phyloP scores from a whole-genome alignment of 192 early-diverging fungal genomes.

The Chytriomyces hyalinus region DNA sequence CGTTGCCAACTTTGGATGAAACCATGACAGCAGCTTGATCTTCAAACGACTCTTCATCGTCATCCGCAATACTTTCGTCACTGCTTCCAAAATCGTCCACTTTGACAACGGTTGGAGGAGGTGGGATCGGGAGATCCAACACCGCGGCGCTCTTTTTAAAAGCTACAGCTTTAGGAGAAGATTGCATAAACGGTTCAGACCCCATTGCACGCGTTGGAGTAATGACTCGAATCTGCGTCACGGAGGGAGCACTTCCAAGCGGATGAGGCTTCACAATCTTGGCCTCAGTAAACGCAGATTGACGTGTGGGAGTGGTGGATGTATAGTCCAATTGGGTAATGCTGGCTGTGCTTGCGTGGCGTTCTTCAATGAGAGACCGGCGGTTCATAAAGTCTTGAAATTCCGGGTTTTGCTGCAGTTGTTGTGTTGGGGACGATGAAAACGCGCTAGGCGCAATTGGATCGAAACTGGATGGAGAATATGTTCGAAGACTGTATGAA shows the following conservation, averaged over 20 bases:
- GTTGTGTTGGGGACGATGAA: not conserved
- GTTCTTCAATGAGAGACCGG: conserved; percentile 39
- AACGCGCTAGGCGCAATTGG: not conserved
- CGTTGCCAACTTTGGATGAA: not conserved
- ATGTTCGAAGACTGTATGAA: not conserved
- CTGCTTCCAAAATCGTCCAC: conserved; percentile 27
- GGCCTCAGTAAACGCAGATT: too few relatives aligned
- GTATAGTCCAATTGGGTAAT: not conserved
- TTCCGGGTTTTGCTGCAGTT: conserved; percentile 20
- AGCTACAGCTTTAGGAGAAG: not conserved
- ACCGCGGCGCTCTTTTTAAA: not conserved
- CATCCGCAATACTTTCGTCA: conserved; percentile 27
- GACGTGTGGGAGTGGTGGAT: not conserved
- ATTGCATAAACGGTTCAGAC: not conserved
- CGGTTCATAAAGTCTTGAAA: conserved; percentile 51
- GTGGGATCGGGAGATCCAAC: conserved; percentile 14
- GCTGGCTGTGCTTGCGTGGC: not conserved
- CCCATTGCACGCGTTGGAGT: conserved; percentile 6
- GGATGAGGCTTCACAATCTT: too few relatives aligned
- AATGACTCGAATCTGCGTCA: conserved; percentile 30
- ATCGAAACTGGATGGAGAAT: not conserved
- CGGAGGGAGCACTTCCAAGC: not conserved
- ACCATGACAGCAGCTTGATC: not conserved
- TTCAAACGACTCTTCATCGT: conserved; percentile 16
- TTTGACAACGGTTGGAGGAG: conserved; percentile 4